Evolutionary conservation across 2,329 filamentous ascomycete species (phyloP), one percentile per base, ranked within the genome.

Genomic region (Aureobasidium pullulans): DNA sequence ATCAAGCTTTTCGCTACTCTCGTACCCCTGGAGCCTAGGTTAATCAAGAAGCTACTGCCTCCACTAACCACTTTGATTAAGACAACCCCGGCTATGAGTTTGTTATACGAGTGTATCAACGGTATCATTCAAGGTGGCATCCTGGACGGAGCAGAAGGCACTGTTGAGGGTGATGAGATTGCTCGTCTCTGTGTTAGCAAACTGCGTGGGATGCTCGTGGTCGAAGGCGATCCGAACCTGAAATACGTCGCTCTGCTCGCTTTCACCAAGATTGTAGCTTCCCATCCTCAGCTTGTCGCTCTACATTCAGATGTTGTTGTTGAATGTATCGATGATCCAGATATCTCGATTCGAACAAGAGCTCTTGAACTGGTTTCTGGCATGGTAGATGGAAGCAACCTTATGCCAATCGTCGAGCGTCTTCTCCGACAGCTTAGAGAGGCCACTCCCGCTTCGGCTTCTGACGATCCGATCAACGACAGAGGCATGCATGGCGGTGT

Each of bases 81-180:
- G 66, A 96, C 92, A 0, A 99, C 94, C 0, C 88, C 89, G 5
- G 94, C 94, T 31, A 97, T 97, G 94, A 97, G 94, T n/a, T 76
- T 99, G 31, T 77, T 97, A 6, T 99, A 99, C 67, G 94, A 99
- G 74, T 99, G 94, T 70, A 96, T 99, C 74, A 96, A 96, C 71
- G 94, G 94, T 28, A 96, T 99, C 63, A 96, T 99, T 61, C 92
- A 96, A 71, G 94, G 94, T 31, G 94, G 94, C 0, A 96, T 99
- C 60, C 77, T 99, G 52, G 89, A 90, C 34, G 89, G 87, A 46
- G 85, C 86, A 31, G 90, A 92, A 64, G 89, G 90, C 57, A 84
- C 86, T 19, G 81, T 86, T 36, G 92, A 93, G 58, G 88, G 89
- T 40, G 92, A 97, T 65, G 92, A 96, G 72, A 90, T 99, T 68